Evolutionary conservation across 768 basidiomycete species (phyloP).

Genomic region (Mycena galericulata): DNA sequence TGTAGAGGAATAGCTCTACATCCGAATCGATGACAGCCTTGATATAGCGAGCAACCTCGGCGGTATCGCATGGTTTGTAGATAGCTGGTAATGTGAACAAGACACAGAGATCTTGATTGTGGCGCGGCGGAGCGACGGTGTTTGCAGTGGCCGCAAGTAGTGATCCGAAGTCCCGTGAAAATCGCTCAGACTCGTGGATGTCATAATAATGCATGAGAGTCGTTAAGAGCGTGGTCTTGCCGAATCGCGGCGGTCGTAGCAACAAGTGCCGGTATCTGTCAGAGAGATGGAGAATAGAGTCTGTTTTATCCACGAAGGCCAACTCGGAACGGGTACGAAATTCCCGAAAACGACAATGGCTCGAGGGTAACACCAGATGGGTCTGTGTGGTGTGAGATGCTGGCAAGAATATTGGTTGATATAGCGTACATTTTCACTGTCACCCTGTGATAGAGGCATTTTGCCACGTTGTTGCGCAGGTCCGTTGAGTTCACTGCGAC

Average conservation of each 20-base stretch:
- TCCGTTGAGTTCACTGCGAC: too few relatives aligned
- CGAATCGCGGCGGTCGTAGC: conserved; percentile 15
- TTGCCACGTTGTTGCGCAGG: too few relatives aligned
- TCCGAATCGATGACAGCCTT: too few relatives aligned
- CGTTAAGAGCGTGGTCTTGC: conserved; percentile 10
- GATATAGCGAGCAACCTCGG: too few relatives aligned
- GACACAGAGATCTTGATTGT: conserved; percentile 17
- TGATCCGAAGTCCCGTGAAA: background rate
- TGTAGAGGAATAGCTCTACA: too few relatives aligned
- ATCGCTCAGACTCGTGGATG: background rate
- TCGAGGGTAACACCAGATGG: too few relatives aligned
- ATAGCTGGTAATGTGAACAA: background rate
- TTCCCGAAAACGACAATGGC: too few relatives aligned
- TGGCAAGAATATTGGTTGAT: too few relatives aligned
- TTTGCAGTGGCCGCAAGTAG: background rate
- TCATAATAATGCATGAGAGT: conserved; percentile 1
- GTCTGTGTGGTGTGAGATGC: too few relatives aligned
- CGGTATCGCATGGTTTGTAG: background rate
- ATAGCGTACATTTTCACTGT: too few relatives aligned
- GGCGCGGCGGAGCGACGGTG: background rate
- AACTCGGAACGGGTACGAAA: too few relatives aligned
- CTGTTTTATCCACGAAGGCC: conserved; percentile 13
- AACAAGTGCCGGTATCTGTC: background rate
- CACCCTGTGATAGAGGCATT: too few relatives aligned
- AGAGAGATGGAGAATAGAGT: background rate